These are phyloP conservation scores for Trichoderma asperellum DNA, from an alignment of 2,329 filamentous ascomycete species.

Conservation along the genomic window DNA sequence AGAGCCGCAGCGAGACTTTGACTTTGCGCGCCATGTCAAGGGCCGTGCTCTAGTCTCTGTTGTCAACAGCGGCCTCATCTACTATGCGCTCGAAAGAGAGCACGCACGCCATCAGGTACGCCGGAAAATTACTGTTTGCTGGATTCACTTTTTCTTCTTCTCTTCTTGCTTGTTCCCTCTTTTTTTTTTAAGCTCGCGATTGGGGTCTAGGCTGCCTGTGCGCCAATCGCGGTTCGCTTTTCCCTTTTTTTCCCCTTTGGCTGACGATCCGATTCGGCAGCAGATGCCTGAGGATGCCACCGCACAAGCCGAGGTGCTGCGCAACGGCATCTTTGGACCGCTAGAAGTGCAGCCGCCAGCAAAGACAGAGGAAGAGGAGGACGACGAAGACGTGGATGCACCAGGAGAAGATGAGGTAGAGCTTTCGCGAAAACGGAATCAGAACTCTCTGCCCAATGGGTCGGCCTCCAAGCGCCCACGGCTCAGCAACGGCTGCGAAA, in stretches of 20 bases:
- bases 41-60: slow-evolving; percentile 66
- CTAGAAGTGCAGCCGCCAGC: slow-evolving; percentile 51
- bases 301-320: slow-evolving; percentile 51
- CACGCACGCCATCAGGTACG: slow-evolving; percentile 56
- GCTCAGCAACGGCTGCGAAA: slow-evolving; percentile 66
- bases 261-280: slow-evolving; percentile 34
- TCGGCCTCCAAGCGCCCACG: slow-evolving; percentile 63
- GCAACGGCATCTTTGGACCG: slow-evolving; percentile 62
- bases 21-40: slow-evolving; percentile 67
- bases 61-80: slow-evolving; percentile 66
- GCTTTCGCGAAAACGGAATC: slow-evolving; percentile 55
- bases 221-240: slow-evolving; percentile 26
- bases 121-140: neutral
- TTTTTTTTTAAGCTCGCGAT: slow-evolving; percentile 26
- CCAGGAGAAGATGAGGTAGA: slow-evolving; percentile 46
- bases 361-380: slow-evolving; percentile 44
- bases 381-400: slow-evolving; percentile 42
- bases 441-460: slow-evolving; percentile 54
- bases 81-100: slow-evolving; percentile 62
- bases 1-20: slow-evolving; percentile 64
- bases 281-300: slow-evolving; percentile 55
- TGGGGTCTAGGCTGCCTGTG: neutral
- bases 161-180: slow-evolving; percentile 1
- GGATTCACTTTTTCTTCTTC: neutral
- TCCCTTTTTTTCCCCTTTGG: neutral